A percentile compares a stretch with the other conserved stretches of the same genome.
These are phyloP conservation scores for Talaromyces sp. DNA, from an alignment of 2,329 filamentous ascomycete genomes.

Conservation along the genomic window DNA sequence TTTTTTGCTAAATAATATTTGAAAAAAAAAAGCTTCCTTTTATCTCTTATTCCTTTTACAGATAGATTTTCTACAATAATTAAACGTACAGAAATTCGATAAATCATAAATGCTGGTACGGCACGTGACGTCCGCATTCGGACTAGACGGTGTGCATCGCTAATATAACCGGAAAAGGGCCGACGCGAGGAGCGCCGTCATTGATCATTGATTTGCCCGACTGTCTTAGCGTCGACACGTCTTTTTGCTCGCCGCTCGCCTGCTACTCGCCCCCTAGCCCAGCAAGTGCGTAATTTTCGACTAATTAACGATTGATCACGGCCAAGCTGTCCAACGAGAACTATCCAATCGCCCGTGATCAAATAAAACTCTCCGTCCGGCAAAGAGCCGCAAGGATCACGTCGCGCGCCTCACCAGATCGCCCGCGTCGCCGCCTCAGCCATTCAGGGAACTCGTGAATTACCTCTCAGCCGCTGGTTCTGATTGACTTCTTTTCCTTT, in stretches of 20 bases:
- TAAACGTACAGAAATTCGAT: too few species aligned
- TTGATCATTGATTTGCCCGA: not conserved
- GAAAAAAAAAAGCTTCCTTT: too few species aligned
- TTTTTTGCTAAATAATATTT: too few species aligned
- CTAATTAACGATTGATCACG: not conserved
- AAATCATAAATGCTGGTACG: too few species aligned
- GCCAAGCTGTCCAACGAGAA: not conserved
- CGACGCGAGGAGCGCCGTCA: not conserved
- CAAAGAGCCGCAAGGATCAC: conserved; percentile 2
- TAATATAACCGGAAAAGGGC: conserved; percentile 7
- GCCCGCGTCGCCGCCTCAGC: not conserved
- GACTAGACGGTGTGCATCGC: not conserved
- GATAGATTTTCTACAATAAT: too few species aligned
- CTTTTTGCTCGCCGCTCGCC: not conserved
- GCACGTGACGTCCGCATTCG: not conserved
- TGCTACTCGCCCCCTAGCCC: not conserved
- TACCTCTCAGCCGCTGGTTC: not conserved
- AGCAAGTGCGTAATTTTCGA: not conserved
- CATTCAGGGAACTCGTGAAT: not conserved
- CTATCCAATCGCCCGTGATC: not conserved
- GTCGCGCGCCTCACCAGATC: not conserved
- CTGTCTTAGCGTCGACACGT: not conserved
- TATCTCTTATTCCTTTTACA: too few species aligned
- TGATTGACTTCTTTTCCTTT: not conserved
- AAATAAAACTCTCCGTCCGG: not conserved